Evolutionary conservation across 1,284 basidiomycete species (phyloP).

Genomic region (Kwoniella shivajii): DNA sequence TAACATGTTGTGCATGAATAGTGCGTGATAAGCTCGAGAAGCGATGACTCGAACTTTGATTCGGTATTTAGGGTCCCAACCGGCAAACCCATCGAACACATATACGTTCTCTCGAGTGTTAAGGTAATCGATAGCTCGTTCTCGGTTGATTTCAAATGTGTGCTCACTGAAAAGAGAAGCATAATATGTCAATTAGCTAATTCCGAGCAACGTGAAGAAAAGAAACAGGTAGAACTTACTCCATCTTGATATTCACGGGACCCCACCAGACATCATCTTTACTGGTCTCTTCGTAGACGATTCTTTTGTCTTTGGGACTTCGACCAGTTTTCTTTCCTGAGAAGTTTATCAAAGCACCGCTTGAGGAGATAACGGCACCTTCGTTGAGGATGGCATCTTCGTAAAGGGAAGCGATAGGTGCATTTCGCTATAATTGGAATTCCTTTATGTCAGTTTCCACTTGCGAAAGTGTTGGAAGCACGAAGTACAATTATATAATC

Average conservation of each 20-base stretch:
- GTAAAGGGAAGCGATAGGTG: constrained; percentile 91
- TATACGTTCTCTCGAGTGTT: constrained; percentile 99
- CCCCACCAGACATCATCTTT: constrained; percentile 99
- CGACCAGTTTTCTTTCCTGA: constrained; percentile 99
- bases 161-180: constrained; percentile 63
- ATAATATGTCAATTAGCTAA: not conserved
- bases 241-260: constrained; percentile 99
- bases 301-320: constrained; percentile 99
- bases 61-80: constrained; percentile 92
- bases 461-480: constrained; percentile 7
- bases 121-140: constrained; percentile 98
- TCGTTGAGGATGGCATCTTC: constrained; percentile 98
- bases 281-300: constrained; percentile 96
- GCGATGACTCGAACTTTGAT: constrained; percentile 99
- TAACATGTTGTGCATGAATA: constrained; percentile 99
- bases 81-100: constrained; percentile 97
- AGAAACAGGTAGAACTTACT: constrained; percentile 62
- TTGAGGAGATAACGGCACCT: constrained; percentile 94
- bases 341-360: constrained; percentile 98
- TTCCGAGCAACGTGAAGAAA: constrained; percentile 3
- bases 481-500: not conserved
- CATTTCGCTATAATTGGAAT: constrained; percentile 77
- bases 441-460: too few relatives aligned
- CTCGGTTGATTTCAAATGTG: constrained; percentile 99
- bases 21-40: constrained; percentile 96